Evolutionary conservation across 2,329 filamentous ascomycete species (phyloP).

Genomic region (Gremmenia infestans): DNA sequence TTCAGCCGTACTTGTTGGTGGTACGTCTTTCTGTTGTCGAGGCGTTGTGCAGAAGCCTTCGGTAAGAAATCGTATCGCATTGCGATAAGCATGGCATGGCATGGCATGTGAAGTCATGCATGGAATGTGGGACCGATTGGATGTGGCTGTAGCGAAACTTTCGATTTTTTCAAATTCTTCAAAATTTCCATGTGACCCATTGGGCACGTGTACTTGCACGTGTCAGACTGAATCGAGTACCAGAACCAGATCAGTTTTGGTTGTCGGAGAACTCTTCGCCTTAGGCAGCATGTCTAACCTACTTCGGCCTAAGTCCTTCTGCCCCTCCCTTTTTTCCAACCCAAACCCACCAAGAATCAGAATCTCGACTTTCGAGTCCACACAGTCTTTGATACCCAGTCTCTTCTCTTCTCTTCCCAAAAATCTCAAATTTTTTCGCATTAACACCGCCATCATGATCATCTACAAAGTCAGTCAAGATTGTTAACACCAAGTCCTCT

Average conservation of each 20-base stretch:
- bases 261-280: neutral
- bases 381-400: constrained; percentile 2
- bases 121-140: too few species aligned
- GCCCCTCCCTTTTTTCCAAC: constrained; percentile 22
- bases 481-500: neutral
- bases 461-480: constrained; percentile 47
- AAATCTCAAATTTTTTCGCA: neutral
- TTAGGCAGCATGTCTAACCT: constrained; percentile 7
- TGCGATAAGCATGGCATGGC: too few species aligned
- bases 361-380: neutral
- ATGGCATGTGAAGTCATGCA: too few species aligned
- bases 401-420: constrained; percentile 1
- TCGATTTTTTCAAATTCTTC: too few species aligned
- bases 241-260: neutral
- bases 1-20: too few species aligned
- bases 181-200: too few species aligned
- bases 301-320: constrained; percentile 1
- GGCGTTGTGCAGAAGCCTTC: too few species aligned
- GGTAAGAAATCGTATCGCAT: too few species aligned
- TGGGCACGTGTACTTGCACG: too few species aligned
- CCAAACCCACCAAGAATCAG: constrained; percentile 13
- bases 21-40: too few species aligned
- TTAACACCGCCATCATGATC: constrained; percentile 43
- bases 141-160: too few species aligned
- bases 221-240: neutral